Percentiles rank a stretch among this genome's conserved stretches.
Evolutionary conservation across 1,284 basidiomycete genomes (phyloP).

Genomic region (Trametes pubescens): DNA sequence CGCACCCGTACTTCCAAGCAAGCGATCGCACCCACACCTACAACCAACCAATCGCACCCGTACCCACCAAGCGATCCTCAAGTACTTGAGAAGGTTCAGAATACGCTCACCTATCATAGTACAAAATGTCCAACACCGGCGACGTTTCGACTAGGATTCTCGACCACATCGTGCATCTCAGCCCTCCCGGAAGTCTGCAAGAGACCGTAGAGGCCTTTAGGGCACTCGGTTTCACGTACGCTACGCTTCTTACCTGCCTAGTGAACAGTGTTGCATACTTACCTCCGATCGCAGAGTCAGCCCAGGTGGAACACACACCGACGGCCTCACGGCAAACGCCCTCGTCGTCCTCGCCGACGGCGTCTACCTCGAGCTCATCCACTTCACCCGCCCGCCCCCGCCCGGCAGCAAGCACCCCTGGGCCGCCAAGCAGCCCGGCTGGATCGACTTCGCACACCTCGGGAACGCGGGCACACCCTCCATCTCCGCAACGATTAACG

Average conservation of each 20-base stretch:
- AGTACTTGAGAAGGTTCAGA: background rate
- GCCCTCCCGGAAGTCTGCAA: slow-evolving; percentile 63
- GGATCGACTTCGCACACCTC: slow-evolving; percentile 72
- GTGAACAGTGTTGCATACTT: slow-evolving; percentile 2
- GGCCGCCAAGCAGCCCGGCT: slow-evolving; percentile 62
- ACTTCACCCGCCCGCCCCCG: slow-evolving; percentile 63
- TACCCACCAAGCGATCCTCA: no score
- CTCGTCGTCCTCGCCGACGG: slow-evolving; percentile 69
- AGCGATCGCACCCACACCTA: no score
- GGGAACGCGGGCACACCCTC: slow-evolving; percentile 52
- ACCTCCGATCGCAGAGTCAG: slow-evolving; percentile 54
- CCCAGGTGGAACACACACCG: slow-evolving; percentile 68
- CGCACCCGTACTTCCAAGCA: background rate
- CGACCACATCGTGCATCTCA: slow-evolving; percentile 76
- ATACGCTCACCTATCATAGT: background rate
- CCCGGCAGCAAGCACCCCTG: slow-evolving; percentile 59
- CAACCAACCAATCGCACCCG: no score
- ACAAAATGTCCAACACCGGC: background rate
- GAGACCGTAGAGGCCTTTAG: slow-evolving; percentile 59
- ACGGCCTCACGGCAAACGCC: slow-evolving; percentile 67
- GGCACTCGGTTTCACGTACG: slow-evolving; percentile 70
- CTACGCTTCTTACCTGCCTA: slow-evolving; percentile 1
- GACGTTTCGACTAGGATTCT: slow-evolving; percentile 54
- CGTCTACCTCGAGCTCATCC: slow-evolving; percentile 73
- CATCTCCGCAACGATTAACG: slow-evolving; percentile 60